Conservation (phyloP, 163 green algal genomes). For the Volvox carteri region DNA sequence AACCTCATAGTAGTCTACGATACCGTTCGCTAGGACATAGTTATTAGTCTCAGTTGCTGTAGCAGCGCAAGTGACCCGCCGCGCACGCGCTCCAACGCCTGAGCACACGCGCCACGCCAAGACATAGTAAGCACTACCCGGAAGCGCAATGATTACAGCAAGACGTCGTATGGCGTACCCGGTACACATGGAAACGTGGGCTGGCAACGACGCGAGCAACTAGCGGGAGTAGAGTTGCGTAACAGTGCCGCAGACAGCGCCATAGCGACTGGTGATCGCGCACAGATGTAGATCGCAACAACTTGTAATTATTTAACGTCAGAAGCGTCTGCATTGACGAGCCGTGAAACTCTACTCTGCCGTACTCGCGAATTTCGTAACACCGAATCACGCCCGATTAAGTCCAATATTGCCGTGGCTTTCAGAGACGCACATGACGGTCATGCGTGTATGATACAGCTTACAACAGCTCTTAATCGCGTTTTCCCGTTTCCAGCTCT, state of each 20-base stretch:
- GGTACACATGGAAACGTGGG: background rate
- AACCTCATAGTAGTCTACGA: conserved; percentile 89
- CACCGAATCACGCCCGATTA: background rate
- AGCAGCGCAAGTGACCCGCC: conserved; percentile 15
- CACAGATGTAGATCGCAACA: background rate
- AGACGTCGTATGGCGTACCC: background rate
- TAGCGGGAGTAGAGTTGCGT: conserved; percentile 14
- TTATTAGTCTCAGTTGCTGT: background rate
- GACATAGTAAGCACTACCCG: background rate
- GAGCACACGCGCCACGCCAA: background rate
- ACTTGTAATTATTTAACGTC: background rate
- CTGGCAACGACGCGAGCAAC: conserved; percentile 15
- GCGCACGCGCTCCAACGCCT: background rate
- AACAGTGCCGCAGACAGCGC: background rate
- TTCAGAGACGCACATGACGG: background rate
- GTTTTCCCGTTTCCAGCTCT: too few relatives aligned
- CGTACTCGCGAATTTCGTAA: conserved; percentile 13
- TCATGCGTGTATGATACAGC: too few relatives aligned
- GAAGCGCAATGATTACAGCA: background rate
- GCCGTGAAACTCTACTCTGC: background rate
- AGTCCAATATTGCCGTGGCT: background rate
- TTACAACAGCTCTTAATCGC: too few relatives aligned
- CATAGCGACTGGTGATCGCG: background rate
- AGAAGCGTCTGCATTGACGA: too few relatives aligned
- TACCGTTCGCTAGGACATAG: conserved; percentile 67